Base-by-base conservation (phyloP, 1,139 yeast species). In the Suhomyces choctaworum region DNA sequence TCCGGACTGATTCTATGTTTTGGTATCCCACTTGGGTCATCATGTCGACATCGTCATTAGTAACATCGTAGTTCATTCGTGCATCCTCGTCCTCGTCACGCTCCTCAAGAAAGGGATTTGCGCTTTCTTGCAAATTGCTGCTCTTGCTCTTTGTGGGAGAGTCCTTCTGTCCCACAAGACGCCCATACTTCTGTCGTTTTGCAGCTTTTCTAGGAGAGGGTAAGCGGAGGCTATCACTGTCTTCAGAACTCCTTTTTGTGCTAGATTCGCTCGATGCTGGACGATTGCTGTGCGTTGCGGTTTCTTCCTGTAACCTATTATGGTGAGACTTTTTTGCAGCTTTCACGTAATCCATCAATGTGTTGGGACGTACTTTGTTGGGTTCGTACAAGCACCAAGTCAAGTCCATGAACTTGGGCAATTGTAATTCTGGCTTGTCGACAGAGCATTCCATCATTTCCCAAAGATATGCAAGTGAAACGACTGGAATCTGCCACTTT, bases 341-440 rank as follows among this genome's bases (percentile, higher is more conserved):
- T 25, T 57, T 54, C 14, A 62, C 59, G 36, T 61, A 66, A 29
- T 66, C 70, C 42, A 66, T 40, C 29, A 66, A 51, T 9, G 66
- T 58, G 25, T 51, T 54, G 6, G 20, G 20, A 0, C 68, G 62
- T 14, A 57, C 42, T 13, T 46, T 34, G 25, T 45, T 52, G 4
- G 78, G 78, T 6, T 77, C 77, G 53, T 62, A 76, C 3, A 78
- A 54, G 46, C 82, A 76, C 82, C 82, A 77, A 26, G 56, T 46
- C 12, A 62, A 52, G 44, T 77, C 73, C 22, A 64, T 47, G 4
- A 67, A 42, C 34, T 62, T 61, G 3, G 74, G 72, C 42, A 65
- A 47, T 4, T 47, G 37, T 15, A 56, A 44, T 3, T 43, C 31
- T n/a, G 52, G 42, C 25, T 47, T 45, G 5, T 44, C 45, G 8